Evolutionary conservation across 805 yeast genomes (phyloP), one percentile per base, ranked within the genome.

Genomic region (Wickerhamomyces strasburgensis): DNA sequence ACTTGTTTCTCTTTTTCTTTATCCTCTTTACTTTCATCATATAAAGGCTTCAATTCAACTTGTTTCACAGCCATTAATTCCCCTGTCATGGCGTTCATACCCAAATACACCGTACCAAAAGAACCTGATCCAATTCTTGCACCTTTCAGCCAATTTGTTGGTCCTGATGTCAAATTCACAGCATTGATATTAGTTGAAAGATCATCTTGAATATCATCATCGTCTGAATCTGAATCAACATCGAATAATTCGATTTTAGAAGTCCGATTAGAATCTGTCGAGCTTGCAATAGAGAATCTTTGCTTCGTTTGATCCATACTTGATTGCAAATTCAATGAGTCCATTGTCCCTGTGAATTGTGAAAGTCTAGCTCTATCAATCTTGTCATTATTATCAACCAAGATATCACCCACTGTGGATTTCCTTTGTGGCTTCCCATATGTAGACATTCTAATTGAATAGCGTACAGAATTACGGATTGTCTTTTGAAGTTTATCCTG

Each of bases 21-120:
- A 18, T 51, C 48, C 18, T 46, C 40, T 9, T 42, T 42, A 5
- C 38, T 29, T 41, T 60, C 51, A 43, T 67, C 65, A 25, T 64
- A 59, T 18, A 57, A 47, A 3, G 65, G 62, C 2, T 84, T 80
- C 14, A 89, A 57, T 32, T 81, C 83, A 1, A 93, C 96, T 57
- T 89, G 96, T 55, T 93, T 93, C 14, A 93, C 96, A 1, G 98
- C 98, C 95, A 90, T 86, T 35, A 93, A 67, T 56, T 88, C 98
- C 29, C 98, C 98, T 0, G 95, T 88, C 24, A 81, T 61, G 1
- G 95, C 84, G 56, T 89, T 86, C 79, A 93, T 78, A 0, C 97
- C 98, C 26, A 93, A 64, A 44, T 83, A 89, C 2, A 93, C 98
- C 2, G 86, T 80, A 23, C 98, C 98, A 67, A 88, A 93, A 42